Evolutionary conservation across 2,329 filamentous ascomycete genomes (phyloP).

Genomic region (Ilyonectria sp.): DNA sequence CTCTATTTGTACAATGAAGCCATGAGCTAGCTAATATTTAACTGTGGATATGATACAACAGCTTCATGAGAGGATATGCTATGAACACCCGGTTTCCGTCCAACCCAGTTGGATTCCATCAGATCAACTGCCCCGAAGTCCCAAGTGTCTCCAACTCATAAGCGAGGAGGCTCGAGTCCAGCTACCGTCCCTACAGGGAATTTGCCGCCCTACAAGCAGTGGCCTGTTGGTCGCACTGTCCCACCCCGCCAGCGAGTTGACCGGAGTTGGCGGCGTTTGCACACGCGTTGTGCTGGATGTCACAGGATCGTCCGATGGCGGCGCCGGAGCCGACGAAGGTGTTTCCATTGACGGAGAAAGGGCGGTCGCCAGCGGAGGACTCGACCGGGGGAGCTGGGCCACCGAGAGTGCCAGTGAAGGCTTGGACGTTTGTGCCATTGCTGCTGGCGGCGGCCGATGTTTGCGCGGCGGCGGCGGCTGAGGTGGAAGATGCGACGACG

Average conservation of each 20-base stretch:
- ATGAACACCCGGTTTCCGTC: background rate
- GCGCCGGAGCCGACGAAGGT: conserved; percentile 66
- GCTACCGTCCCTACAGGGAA: background rate
- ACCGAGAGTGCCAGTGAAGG: conserved; percentile 61
- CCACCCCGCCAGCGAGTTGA: conserved; percentile 41
- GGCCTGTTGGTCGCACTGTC: conserved; percentile 29
- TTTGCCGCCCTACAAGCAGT: conserved; percentile 27
- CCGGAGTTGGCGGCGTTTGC: conserved; percentile 64
- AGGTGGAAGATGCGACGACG: conserved; percentile 7
- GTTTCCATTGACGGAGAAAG: conserved; percentile 68
- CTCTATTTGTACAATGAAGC: background rate
- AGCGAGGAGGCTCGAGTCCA: no score
- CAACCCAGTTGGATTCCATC: background rate
- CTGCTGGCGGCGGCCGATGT: conserved; percentile 21
- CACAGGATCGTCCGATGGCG: conserved; percentile 64
- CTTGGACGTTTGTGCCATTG: conserved; percentile 58
- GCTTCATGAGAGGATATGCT: background rate
- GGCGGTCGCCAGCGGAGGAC: conserved; percentile 54
- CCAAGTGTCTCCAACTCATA: no score
- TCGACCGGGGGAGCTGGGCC: conserved; percentile 60
- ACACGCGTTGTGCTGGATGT: conserved; percentile 66
- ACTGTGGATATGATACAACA: background rate
- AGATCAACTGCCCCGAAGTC: background rate
- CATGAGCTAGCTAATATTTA: background rate
- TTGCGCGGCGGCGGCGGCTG: conserved; percentile 13